Evolutionary conservation across 768 basidiomycete genomes (phyloP), one percentile per base, ranked within the genome.

Genomic region (Serendipita indica): DNA sequence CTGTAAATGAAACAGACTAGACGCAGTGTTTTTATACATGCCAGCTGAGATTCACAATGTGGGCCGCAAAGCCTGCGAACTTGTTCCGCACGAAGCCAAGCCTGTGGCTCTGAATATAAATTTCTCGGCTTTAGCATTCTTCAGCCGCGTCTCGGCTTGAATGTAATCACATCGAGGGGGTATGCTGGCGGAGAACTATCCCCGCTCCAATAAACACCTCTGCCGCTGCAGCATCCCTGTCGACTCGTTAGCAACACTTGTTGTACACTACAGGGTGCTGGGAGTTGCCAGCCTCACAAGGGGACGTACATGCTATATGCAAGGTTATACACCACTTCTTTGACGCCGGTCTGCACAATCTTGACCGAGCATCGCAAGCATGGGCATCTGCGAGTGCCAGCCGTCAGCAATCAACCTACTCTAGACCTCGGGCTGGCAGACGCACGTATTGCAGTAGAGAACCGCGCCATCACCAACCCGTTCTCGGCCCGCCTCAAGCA

Each of bases 401-500:
- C 18, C 4, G 35, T 22, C 0, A 22, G 25, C 20, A 43, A 5
- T 30, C n/a, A 32, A 0, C 5, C 18, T 52, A 35, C 4, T 13
- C 14, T 32, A 14, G 18, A 46, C 20, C 16, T 20, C 27, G 7
- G 12, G 5, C 6, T 28, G 35, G 39, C 33, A 32, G 43, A 70
- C 87, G 63, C 61, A 97, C 92, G 96, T 99, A 67, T 99, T 99
- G 77, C 96, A 99, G 68, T 98, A 99, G 13, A 99, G 68, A n/a
- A 89, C 86, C 2, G 88, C 80, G 54, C 83, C 80, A 46, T 67
- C 67, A 3, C 86, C 87, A n/a, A 94, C 79, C 46, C 96, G 75
- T 61, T 97, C 96, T 60, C 89, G 72, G 16, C 96, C 94, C 1
- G 91, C 91, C 72, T 98, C 94, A 1, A 98, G 71, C 13, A 98